These are phyloP conservation scores for Aspergillus affinis DNA, from an alignment of 495 filamentous ascomycete species.

Conservation along the genomic window DNA sequence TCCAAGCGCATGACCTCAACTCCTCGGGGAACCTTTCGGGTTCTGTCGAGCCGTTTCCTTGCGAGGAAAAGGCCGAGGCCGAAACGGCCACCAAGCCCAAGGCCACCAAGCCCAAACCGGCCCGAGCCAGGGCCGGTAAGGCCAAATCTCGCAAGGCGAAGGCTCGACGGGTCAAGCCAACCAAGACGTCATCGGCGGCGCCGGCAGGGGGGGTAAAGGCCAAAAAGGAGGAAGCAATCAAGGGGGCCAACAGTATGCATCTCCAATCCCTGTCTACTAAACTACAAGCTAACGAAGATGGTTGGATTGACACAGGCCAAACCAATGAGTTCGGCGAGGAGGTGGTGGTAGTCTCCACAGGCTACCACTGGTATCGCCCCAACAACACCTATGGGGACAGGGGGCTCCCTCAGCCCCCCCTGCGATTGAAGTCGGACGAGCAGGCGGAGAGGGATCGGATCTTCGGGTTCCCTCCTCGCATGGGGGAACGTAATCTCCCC, in stretches of 20 bases:
- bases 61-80: not conserved
- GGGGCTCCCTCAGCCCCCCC: conserved; percentile 31
- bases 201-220: not conserved
- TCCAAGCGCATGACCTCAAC: not conserved
- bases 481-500: conserved; percentile 42
- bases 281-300: conserved; percentile 26
- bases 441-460: conserved; percentile 32
- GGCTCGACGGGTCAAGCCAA: not conserved
- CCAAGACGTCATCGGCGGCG: no score
- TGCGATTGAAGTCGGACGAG: conserved; percentile 28
- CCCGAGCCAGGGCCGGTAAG: conserved; percentile 1
- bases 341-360: conserved; percentile 23
- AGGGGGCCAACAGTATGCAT: conserved; percentile 13
- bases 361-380: conserved; percentile 28
- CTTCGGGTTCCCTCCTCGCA: conserved; percentile 41
- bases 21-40: not conserved
- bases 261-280: conserved; percentile 5
- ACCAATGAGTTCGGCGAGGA: conserved; percentile 39
- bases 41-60: not conserved
- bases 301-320: conserved; percentile 37
- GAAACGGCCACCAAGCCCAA: not conserved
- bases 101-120: not conserved
- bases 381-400: conserved; percentile 32
- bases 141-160: conserved; percentile 2
- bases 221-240: not conserved